Conservation (phyloP, 306 rosid species). For the Ochetophila trinervis region DNA sequence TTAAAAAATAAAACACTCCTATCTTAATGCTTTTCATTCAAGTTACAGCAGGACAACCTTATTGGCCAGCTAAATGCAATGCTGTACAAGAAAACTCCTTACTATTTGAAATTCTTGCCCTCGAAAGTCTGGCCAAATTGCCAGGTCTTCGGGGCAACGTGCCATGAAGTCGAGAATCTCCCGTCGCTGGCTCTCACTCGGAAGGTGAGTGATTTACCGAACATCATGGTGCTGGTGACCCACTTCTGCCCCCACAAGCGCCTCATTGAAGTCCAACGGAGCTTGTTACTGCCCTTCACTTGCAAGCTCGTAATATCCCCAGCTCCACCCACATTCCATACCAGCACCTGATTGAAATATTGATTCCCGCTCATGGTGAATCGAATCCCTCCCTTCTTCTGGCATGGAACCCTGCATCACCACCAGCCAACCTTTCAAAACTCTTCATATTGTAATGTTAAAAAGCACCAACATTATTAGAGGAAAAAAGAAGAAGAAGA, state of each 20-base stretch:
- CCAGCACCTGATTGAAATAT: slow-evolving; percentile 46
- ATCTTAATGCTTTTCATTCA: not conserved
- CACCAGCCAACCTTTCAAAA: too few relatives aligned
- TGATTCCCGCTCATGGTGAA: slow-evolving; percentile 79
- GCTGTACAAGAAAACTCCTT: not conserved
- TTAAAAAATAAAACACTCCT: not conserved
- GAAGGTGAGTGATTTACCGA: slow-evolving; percentile 61
- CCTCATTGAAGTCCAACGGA: slow-evolving; percentile 53
- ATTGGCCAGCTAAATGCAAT: too few relatives aligned
- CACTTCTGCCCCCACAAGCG: slow-evolving; percentile 82
- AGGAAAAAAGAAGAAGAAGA: not conserved
- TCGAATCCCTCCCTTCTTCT: slow-evolving; percentile 56
- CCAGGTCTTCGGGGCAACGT: slow-evolving; percentile 53
- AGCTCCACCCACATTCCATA: slow-evolving; percentile 79
- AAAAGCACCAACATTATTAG: not conserved
- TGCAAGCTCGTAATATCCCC: slow-evolving; percentile 50
- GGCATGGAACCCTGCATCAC: slow-evolving; percentile 49
- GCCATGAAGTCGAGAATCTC: slow-evolving; percentile 41
- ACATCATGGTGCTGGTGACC: slow-evolving; percentile 50
- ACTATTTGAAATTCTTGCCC: slow-evolving; percentile 55
- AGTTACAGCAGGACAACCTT: not conserved
- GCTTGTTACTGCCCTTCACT: slow-evolving; percentile 61
- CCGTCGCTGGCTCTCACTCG: slow-evolving; percentile 59
- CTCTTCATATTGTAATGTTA: not conserved
- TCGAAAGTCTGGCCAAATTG: slow-evolving; percentile 68